phyloP scores from a whole-genome alignment of 306 rosid species.

The Vigna mungo region DNA sequence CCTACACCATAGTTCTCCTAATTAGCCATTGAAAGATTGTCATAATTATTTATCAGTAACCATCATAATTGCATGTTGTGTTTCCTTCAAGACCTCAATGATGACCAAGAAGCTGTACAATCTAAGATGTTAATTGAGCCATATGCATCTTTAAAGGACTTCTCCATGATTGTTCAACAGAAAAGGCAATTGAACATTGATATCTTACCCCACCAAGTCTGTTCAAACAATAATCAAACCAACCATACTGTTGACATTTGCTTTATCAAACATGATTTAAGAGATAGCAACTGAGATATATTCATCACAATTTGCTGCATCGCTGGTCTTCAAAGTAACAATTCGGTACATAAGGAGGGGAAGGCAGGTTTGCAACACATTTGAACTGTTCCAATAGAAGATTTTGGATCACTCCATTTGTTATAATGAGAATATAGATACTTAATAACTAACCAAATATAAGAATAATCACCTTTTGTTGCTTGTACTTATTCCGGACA shows the following conservation, averaged over 20 bases:
- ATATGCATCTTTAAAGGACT: neutral
- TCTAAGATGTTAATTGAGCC: neutral
- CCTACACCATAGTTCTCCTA: neutral
- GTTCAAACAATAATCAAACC: neutral
- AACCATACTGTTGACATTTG: neutral
- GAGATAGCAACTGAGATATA: neutral
- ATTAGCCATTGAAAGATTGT: neutral
- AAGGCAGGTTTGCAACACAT: slow-evolving; percentile 65
- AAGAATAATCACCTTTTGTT: slow-evolving; percentile 59
- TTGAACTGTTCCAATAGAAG: slow-evolving; percentile 63
- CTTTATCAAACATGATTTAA: neutral
- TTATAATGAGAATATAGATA: neutral
- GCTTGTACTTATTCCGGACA: slow-evolving; percentile 75
- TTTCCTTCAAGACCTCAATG: neutral
- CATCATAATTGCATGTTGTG: too few relatives aligned
- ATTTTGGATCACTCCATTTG: slow-evolving; percentile 4
- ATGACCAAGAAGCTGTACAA: neutral
- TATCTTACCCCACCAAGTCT: neutral
- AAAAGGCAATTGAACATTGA: neutral
- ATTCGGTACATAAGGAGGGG: slow-evolving; percentile 66
- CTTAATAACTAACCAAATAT: neutral
- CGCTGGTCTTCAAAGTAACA: slow-evolving; percentile 52
- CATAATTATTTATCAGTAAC: neutral
- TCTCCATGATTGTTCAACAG: neutral
- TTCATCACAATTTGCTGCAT: neutral